These are phyloP conservation scores for Quercus suber DNA, from an alignment of 306 rosid species.

Conservation along the genomic window DNA sequence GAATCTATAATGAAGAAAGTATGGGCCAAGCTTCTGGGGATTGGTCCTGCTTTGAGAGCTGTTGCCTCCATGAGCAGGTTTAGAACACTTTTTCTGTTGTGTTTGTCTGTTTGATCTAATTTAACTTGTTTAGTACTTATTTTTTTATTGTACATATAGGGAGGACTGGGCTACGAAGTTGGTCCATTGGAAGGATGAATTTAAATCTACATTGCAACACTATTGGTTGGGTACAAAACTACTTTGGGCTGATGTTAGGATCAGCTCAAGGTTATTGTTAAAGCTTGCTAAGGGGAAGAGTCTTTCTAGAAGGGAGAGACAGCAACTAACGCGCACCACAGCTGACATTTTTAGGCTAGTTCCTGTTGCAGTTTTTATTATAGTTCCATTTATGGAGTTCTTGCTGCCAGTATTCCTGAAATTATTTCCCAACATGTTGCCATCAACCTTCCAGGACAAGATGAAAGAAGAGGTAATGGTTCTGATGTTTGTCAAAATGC, in stretches of 20 bases:
- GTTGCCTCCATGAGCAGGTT: constrained; percentile 91
- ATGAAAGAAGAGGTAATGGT: constrained; percentile 80
- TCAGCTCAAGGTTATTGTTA: constrained; percentile 68
- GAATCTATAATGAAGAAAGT: constrained; percentile 40
- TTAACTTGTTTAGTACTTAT: background rate
- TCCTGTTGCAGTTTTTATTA: constrained; percentile 79
- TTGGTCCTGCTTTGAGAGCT: constrained; percentile 80
- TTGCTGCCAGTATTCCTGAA: constrained; percentile 79
- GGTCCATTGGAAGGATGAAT: constrained; percentile 72
- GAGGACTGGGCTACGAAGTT: constrained; percentile 92
- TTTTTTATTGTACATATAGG: constrained; percentile 38
- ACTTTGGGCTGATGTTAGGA: constrained; percentile 78
- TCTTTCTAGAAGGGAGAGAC: constrained; percentile 91
- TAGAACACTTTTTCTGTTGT: background rate
- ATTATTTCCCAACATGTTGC: constrained; percentile 93
- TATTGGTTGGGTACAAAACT: constrained; percentile 92
- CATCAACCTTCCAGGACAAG: constrained; percentile 94
- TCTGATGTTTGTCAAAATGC: background rate
- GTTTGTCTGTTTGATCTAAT: background rate
- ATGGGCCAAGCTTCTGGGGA: constrained; percentile 60
- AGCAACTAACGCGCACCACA: constrained; percentile 85
- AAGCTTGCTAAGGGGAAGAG: constrained; percentile 91
- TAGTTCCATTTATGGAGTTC: constrained; percentile 95
- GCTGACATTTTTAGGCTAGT: constrained; percentile 92
- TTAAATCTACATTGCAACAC: constrained; percentile 74